Evolutionary conservation across 73 alveolate species (phyloP), one percentile per base, ranked within the genome.

Genomic region (Breviolum minutum): DNA sequence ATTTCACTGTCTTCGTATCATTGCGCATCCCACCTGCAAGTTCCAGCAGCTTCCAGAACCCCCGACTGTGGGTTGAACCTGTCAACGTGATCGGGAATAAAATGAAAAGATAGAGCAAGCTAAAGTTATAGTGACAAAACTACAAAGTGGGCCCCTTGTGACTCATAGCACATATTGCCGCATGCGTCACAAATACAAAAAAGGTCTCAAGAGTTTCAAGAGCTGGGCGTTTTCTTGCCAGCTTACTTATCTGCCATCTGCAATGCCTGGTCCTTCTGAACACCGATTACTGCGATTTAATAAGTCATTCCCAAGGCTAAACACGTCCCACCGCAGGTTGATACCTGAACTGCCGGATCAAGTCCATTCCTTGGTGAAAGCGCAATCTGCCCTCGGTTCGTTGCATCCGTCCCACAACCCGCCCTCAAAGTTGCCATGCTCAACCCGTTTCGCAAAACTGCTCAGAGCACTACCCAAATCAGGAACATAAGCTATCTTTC

Each of bases 321-420:
- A 7, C 29, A 19, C 22, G 6, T 26, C 62, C 10, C 87, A 6
- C 29, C 29, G 29, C 13, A 77, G 27, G 13, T 26, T 9, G 27
- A 13, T 66, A 29, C 97, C 98, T 92, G 99, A 94, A 94, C 99
- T 94, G 99, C 29, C 99, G 83, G 84, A 94, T 94, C 20, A 94
- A 63, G 80, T 94, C 99, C 99, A 94, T 94, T 64, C 99, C 99
- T 94, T 48, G 85, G 71, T 85, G 60, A 74, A 10, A 74, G 11
- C 40, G 13, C 13, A 74, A 74, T 13, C 84, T 13, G 14, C 29
- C 40, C 11, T 74, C 54, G 26, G 11, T 17, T 10, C 54, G 84
- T 8, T 9, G 54, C 54, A 74, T 40, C 54, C 26, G 14, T 26
- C 40, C 11, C n/a, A n/a, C n/a, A n/a, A n/a, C n/a, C n/a, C n/a